These are phyloP conservation scores for Incumbomyces delicatus DNA, from an alignment of 2,329 filamentous ascomycete species.

Conservation along the genomic window DNA sequence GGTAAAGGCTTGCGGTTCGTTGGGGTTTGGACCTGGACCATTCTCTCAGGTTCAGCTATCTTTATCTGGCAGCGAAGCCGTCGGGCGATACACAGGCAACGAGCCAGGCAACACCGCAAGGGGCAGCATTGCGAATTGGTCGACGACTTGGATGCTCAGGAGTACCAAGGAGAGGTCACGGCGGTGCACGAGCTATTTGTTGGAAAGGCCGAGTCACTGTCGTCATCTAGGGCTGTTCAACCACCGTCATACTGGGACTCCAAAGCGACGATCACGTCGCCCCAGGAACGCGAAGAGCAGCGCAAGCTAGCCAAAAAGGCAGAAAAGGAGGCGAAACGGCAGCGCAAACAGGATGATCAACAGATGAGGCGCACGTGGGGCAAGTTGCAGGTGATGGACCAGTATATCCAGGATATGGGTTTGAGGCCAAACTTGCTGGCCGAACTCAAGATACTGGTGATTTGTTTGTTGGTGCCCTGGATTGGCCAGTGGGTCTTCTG, in stretches of 20 bases:
- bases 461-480: slow-evolving; percentile 17
- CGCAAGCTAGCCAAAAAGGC: slow-evolving; percentile 3
- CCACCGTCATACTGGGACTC: not conserved
- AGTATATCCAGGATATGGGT: not conserved
- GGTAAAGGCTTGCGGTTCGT: not conserved
- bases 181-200: no score
- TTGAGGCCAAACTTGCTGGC: not conserved
- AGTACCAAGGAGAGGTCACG: no score
- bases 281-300: slow-evolving; percentile 3
- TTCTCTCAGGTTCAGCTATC: not conserved
- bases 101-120: no score
- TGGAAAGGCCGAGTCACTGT: no score
- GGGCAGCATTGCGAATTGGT: not conserved
- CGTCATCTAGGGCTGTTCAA: no score
- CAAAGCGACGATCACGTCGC: no score
- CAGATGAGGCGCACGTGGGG: not conserved
- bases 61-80: not conserved
- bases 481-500: slow-evolving; percentile 25
- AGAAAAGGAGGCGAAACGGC: slow-evolving; percentile 1
- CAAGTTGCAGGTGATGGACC: not conserved
- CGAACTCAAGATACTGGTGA: slow-evolving; percentile 12
- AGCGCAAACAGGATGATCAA: no score
- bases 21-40: not conserved
- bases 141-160: not conserved
- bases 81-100: no score